Percentiles rank a stretch among this genome's conserved stretches.
These are phyloP conservation scores for Neofusicoccum laricinum DNA, from an alignment of 2,329 filamentous ascomycete genomes.

Conservation along the genomic window DNA sequence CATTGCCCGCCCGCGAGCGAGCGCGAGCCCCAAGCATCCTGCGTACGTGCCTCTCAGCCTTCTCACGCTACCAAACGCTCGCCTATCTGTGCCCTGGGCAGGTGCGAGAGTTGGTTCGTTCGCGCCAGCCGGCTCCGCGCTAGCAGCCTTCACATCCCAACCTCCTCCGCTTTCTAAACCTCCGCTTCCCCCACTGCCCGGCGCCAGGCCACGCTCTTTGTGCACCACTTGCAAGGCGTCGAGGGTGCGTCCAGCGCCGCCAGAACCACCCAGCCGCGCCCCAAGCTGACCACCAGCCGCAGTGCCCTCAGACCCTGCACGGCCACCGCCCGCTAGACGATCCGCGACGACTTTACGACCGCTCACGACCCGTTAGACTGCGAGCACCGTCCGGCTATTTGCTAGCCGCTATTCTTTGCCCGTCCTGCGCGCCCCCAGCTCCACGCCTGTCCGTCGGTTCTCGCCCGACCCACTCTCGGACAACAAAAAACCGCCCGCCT, in stretches of 20 bases:
- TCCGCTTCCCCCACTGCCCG: slow-evolving; percentile 30
- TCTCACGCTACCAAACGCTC: slow-evolving; percentile 25
- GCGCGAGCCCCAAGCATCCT: not conserved
- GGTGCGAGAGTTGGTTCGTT: slow-evolving; percentile 29
- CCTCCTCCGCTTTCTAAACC: slow-evolving; percentile 36
- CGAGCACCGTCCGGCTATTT: slow-evolving; percentile 13
- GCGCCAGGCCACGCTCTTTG: slow-evolving; percentile 22
- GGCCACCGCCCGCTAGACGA: not conserved
- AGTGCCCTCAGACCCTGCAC: slow-evolving; percentile 10
- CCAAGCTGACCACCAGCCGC: slow-evolving; percentile 3
- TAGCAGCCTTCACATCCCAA: slow-evolving; percentile 40
- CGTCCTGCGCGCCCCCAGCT: slow-evolving; percentile 13
- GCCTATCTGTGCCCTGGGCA: slow-evolving; percentile 33
- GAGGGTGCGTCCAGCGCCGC: slow-evolving; percentile 19
- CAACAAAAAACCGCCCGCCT: slow-evolving; percentile 14
- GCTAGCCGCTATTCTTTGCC: slow-evolving; percentile 15
- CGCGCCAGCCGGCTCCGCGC: slow-evolving; percentile 22
- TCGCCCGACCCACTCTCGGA: slow-evolving; percentile 10
- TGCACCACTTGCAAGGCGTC: slow-evolving; percentile 18
- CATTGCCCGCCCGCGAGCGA: slow-evolving; percentile 1
- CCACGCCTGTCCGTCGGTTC: slow-evolving; percentile 9
- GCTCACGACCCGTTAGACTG: slow-evolving; percentile 15
- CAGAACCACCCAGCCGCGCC: not conserved
- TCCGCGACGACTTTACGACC: slow-evolving; percentile 17
- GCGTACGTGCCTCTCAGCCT: slow-evolving; percentile 12